Evolutionary conservation across 805 yeast genomes (phyloP), one percentile per base, ranked within the genome.

Genomic region (Suhomyces emberorum): DNA sequence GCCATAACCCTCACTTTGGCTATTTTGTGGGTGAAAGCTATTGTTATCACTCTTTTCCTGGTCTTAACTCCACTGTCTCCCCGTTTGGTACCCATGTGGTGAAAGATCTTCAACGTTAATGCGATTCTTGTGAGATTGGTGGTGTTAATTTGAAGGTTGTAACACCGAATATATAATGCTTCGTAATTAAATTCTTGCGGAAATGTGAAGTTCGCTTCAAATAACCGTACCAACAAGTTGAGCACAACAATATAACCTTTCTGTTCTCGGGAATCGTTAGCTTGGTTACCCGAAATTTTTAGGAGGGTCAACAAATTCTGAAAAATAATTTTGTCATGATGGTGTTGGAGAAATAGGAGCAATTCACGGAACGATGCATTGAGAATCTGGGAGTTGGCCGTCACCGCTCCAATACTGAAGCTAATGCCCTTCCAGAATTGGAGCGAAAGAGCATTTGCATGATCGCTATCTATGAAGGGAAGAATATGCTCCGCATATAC

Each of bases 351-450:
- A 35, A 76, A 72, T 2, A 60, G 34, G 15, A 59, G 30, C 9
- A 62, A 40, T 14, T 50, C 50, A 4, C 56, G 57, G 14, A 77
- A 57, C 0, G 81, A 63, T 7, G 59, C 47, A 20, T 67, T 65
- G 1, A 78, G 63, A 11, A 73, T 63, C 1, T 53, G 40, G 36
- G 70, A 74, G 6, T 74, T 65, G 0, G 81, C 76, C 15, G 76
- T 71, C 4, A 51, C 14, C 0, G 85, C 80, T 4, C 87, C 91
- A 7, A 71, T 70, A 4, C 77, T 69, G 43, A 74, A 69, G 0
- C 65, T 49, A 32, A 68, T 63, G 0, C 88, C 88, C 46, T 58
- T 69, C 81, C 81, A 76, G 40, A 82, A 74, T 36, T 65, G 69
- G 2, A 46, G 32, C 0, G 61, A 49, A 2, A 53, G 14, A 2